Conservation (phyloP, 2,329 filamentous ascomycete genomes). For the Talaromyces atroroseus region DNA sequence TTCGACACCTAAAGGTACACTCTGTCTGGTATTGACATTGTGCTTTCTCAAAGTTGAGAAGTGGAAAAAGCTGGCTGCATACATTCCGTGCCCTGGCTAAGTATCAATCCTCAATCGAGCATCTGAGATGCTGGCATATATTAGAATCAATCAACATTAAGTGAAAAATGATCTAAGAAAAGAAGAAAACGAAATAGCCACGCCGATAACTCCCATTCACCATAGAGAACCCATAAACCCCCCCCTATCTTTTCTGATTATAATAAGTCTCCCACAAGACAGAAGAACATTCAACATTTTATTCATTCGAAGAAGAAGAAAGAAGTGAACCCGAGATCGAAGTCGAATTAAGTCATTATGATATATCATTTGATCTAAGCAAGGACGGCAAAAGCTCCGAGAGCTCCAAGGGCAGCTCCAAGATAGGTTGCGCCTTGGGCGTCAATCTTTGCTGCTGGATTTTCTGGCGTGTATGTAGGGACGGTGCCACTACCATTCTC, state of each 20-base stretch:
- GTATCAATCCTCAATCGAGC: no score
- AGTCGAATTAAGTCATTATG: not conserved
- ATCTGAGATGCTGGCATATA: no score
- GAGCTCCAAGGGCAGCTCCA: constrained; percentile 7
- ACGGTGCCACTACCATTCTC: constrained; percentile 10
- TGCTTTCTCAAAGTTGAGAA: no score
- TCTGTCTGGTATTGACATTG: no score
- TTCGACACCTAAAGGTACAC: no score
- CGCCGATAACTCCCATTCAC: no score
- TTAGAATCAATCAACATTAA: no score
- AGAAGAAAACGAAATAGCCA: no score
- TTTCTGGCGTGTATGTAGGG: constrained; percentile 4
- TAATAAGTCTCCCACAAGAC: not conserved
- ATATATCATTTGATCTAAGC: not conserved
- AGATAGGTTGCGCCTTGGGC: constrained; percentile 3
- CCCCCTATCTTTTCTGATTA: not conserved
- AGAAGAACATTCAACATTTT: not conserved
- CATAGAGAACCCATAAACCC: no score
- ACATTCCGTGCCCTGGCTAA: no score
- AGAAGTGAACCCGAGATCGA: not conserved
- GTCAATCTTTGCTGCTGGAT: constrained; percentile 8
- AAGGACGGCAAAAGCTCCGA: constrained; percentile 7
- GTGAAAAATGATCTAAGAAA: no score
- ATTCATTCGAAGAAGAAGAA: not conserved
- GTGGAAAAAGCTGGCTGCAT: no score